Conservation (phyloP, 179 eudicot genomes). For the Nepenthes alata region DNA sequence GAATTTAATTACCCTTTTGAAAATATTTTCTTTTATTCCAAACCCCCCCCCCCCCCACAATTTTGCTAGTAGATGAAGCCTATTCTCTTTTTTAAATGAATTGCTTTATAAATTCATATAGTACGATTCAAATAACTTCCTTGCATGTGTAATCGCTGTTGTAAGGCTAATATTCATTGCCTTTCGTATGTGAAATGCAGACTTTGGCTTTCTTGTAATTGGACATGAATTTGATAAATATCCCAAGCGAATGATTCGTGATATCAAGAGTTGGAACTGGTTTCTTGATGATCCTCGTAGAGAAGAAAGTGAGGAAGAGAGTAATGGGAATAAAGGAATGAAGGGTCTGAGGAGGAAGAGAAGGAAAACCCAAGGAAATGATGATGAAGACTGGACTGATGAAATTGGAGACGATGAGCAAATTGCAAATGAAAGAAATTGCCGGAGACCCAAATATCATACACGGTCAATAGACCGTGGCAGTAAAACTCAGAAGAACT, state of each 20-base stretch:
- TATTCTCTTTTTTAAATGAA: too few species aligned
- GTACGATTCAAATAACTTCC: too few species aligned
- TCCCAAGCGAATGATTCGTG: constrained; percentile 49
- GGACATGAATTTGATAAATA: constrained; percentile 83
- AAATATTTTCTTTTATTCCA: too few species aligned
- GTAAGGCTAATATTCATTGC: background rate
- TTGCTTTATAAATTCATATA: too few species aligned
- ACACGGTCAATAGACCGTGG: constrained; percentile 57
- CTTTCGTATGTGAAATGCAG: constrained; percentile 26
- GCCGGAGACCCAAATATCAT: constrained; percentile 32
- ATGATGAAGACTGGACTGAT: constrained; percentile 60
- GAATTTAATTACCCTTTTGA: too few species aligned
- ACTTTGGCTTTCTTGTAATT: constrained; percentile 73
- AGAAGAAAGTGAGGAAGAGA: constrained; percentile 48
- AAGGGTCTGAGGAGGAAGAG: constrained; percentile 36
- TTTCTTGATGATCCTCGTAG: constrained; percentile 51
- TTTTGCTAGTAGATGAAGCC: too few species aligned
- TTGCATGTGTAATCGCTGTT: background rate
- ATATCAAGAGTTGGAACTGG: constrained; percentile 69
- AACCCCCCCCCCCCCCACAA: too few species aligned
- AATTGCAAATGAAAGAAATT: constrained; percentile 30
- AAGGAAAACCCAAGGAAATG: constrained; percentile 30
- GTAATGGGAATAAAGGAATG: constrained; percentile 17
- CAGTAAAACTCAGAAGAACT: constrained; percentile 13
- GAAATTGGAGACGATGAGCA: constrained; percentile 59